Base-by-base conservation (phyloP, 805 yeast genomes). In the Barnettozyma populi region DNA sequence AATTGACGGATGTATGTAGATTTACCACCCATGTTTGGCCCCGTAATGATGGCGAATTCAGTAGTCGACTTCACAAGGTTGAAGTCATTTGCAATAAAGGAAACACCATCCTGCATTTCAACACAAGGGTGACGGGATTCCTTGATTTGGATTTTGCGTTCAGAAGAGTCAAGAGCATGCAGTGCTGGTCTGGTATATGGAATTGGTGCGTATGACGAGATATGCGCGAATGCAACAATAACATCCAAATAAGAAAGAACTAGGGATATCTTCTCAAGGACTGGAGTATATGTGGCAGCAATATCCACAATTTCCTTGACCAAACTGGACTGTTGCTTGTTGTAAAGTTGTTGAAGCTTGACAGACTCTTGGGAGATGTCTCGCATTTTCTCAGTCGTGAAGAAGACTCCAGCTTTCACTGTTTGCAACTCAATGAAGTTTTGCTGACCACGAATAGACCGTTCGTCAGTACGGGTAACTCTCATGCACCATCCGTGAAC, bases 11-110 rank as follows among this genome's bases (percentile, higher is more conserved):
- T 89, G 63, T 86, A 90, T 0, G 97, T 90, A 0, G 96, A 88
- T 64, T 90, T 90, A 61, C 97, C 97, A 52, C 97, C 97, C 97
- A 90, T 90, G 63, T 90, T 90, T 34, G 97, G 97, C 31, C 97
- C 97, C 0, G 97, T 90, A 23, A 94, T 88, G 19, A 94, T 85
- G 7, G 80, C 72, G 58, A 94, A 92, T 49, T 87, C 90, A 13
- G 79, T 71, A 4, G 66, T 63, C 14, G 72, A 76, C 42, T 79
- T 78, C 13, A 73, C 69, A 47, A 94, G 70, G 10, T 70, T 65
- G n/a, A 90, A 86, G 62, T 94, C 97, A 64, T 94, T 94, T 3
- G 97, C 80, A 51, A 94, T 92, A 60, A 94, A 94, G n/a, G 79
- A 75, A 45, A 90, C 71, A 52, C 88, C 96, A 53, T 90, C 96